These are phyloP conservation scores for Kwoniella dejecticola DNA, from an alignment of 768 basidiomycete species.

Conservation along the genomic window DNA sequence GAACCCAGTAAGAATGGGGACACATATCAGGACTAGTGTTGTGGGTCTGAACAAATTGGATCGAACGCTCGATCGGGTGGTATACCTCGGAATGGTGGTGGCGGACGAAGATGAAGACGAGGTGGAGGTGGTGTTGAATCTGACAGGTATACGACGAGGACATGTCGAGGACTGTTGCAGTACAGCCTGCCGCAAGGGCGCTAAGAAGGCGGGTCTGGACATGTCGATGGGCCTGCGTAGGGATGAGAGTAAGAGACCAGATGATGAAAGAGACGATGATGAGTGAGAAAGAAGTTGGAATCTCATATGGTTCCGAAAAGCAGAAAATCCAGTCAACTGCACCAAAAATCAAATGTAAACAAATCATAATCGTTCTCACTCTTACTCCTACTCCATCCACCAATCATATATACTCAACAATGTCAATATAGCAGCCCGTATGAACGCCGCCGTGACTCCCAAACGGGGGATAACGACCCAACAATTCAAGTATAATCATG, in stretches of 20 bases:
- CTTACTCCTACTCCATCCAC: neutral
- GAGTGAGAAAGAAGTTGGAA: too few species aligned
- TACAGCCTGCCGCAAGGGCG: slow-evolving; percentile 1
- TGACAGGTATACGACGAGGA: neutral
- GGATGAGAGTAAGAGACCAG: neutral
- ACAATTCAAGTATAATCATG: neutral
- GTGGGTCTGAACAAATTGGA: slow-evolving; percentile 39
- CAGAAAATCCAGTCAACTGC: slow-evolving; percentile 3
- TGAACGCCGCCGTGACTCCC: neutral
- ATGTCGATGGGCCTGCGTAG: neutral
- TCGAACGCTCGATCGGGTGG: slow-evolving; percentile 3
- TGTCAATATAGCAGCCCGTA: slow-evolving; percentile 2
- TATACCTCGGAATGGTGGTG: slow-evolving; percentile 1
- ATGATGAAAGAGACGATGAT: neutral
- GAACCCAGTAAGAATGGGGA: slow-evolving; percentile 86
- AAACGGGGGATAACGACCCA: neutral
- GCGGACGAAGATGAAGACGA: neutral
- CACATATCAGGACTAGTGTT: slow-evolving; percentile 67
- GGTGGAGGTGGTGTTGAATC: neutral
- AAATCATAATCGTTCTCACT: neutral
- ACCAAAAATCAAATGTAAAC: neutral
- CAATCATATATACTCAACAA: neutral
- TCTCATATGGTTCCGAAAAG: neutral
- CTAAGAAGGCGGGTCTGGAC: slow-evolving; percentile 5
- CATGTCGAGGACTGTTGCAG: neutral